phyloP scores from a whole-genome alignment of 139 green algal genomes.

The Chlorella sp. region DNA sequence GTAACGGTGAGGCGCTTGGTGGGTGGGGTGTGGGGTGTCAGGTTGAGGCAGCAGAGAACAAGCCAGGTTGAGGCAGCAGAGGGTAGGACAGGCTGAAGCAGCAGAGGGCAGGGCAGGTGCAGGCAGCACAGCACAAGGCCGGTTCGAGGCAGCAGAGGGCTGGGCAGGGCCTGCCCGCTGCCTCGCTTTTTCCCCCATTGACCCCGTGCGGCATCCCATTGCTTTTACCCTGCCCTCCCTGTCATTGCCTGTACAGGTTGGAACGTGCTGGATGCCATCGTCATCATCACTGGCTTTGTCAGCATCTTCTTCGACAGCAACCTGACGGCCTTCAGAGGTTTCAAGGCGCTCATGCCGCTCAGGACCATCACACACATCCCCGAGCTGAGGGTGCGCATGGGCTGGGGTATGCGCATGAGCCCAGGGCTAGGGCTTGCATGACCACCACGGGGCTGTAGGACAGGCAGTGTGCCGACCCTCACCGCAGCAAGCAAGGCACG shows the following conservation, averaged over 20 bases:
- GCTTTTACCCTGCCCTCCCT: not conserved
- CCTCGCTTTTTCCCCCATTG: not conserved
- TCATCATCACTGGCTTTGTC: not conserved
- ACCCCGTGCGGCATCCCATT: too few relatives aligned
- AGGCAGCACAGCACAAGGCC: not conserved
- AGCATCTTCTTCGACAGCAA: constrained; percentile 16
- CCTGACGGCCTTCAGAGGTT: constrained; percentile 46
- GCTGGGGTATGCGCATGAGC: too few relatives aligned
- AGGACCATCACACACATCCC: constrained; percentile 50
- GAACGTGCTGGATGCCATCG: constrained; percentile 4
- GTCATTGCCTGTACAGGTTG: not conserved
- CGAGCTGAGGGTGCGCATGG: constrained; percentile 37
- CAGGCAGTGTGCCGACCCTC: too few relatives aligned
- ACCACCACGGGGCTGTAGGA: too few relatives aligned
- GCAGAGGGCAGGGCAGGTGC: not conserved
- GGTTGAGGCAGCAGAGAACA: not conserved
- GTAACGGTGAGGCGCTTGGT: constrained; percentile 18
- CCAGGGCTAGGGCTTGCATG: too few relatives aligned
- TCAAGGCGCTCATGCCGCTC: constrained; percentile 65
- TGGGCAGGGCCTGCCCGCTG: not conserved
- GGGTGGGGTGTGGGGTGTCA: not conserved
- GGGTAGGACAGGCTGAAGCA: not conserved
- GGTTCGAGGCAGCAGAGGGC: not conserved
- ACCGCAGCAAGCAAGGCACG: too few relatives aligned
- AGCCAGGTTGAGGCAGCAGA: not conserved